Evolutionary conservation across 306 rosid species (phyloP).

Genomic region (Citrullus amarus): DNA sequence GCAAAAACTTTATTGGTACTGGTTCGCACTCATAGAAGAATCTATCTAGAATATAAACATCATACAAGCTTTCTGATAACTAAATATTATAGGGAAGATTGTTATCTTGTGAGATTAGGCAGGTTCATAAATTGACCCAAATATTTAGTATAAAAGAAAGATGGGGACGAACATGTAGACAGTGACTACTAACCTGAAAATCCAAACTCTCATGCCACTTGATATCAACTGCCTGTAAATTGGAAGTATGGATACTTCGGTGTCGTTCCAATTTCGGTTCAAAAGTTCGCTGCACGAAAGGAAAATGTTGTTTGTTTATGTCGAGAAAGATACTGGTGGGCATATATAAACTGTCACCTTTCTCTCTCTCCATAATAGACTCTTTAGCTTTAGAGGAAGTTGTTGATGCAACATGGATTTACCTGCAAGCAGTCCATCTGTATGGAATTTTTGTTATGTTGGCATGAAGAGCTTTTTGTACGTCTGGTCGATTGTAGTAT

Average conservation of each 20-base stretch:
- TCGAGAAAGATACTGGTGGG: neutral
- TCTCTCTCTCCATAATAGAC: neutral
- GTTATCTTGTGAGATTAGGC: neutral
- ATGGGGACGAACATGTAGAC: neutral
- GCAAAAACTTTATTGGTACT: neutral
- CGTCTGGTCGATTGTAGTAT: slow-evolving; percentile 80
- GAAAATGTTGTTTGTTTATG: neutral
- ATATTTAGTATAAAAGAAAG: neutral
- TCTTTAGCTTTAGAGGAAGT: neutral
- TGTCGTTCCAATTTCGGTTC: slow-evolving; percentile 92
- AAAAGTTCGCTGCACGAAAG: slow-evolving; percentile 56
- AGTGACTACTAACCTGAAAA: slow-evolving; percentile 55
- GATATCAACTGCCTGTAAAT: slow-evolving; percentile 77
- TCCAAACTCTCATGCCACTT: slow-evolving; percentile 77
- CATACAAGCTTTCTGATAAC: neutral
- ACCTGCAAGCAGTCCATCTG: slow-evolving; percentile 98
- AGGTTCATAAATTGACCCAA: neutral
- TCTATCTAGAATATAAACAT: neutral
- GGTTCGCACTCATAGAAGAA: neutral
- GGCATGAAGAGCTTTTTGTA: slow-evolving; percentile 90
- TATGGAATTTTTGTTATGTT: slow-evolving; percentile 66
- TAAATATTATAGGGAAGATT: neutral
- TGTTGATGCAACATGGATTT: neutral
- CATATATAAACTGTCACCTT: neutral
- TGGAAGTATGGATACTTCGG: slow-evolving; percentile 80